These are phyloP conservation scores for Linnemannia schmuckeri DNA, from an alignment of 192 early-diverging fungal species.

Conservation along the genomic window DNA sequence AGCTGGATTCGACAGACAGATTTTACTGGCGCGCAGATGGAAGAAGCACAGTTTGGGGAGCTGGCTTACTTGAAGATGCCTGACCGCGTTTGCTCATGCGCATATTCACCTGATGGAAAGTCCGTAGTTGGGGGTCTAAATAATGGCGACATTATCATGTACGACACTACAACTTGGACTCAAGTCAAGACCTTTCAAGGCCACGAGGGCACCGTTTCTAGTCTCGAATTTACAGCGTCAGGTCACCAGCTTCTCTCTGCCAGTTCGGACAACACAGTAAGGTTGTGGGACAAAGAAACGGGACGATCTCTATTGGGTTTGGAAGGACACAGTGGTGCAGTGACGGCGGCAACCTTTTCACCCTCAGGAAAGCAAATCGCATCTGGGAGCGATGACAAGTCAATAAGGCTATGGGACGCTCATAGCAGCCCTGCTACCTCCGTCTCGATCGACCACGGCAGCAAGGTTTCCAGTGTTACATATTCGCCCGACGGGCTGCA, in stretches of 20 bases:
- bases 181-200: neutral
- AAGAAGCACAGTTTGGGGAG: conserved; percentile 6
- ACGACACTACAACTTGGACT: conserved; percentile 3
- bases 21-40: conserved; percentile 8
- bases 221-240: neutral
- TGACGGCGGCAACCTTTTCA: neutral
- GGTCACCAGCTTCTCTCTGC: conserved; percentile 1
- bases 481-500: neutral
- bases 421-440: neutral
- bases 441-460: neutral
- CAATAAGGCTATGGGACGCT: neutral
- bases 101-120: conserved; percentile 8
- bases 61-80: neutral
- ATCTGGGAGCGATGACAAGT: neutral
- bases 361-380: neutral
- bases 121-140: neutral
- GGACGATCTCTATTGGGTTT: no score
- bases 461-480: neutral
- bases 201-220: neutral
- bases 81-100: neutral
- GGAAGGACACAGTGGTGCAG: no score
- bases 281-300: neutral
- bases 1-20: conserved; percentile 5
- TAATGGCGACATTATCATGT: neutral
- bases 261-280: neutral